phyloP scores from a whole-genome alignment of 2,329 filamentous ascomycete genomes.

The Chaetomium sp. region DNA sequence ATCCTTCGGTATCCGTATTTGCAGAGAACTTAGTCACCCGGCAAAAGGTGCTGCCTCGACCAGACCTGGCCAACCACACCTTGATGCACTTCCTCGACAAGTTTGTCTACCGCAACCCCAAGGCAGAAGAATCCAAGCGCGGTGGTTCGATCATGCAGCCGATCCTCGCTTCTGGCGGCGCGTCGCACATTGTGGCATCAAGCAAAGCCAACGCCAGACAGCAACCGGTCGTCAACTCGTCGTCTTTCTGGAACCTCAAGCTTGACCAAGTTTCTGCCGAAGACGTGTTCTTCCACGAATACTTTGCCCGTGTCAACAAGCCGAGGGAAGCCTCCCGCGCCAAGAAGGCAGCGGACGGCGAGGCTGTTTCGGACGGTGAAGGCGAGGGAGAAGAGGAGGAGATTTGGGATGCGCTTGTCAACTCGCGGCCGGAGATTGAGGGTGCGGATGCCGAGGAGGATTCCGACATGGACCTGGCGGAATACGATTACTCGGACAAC shows the following conservation, averaged over 20 bases:
- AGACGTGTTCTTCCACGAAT: constrained; percentile 97
- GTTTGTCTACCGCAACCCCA: constrained; percentile 96
- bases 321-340: constrained; percentile 56
- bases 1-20: constrained; percentile 88
- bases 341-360: constrained; percentile 67
- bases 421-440: constrained; percentile 43
- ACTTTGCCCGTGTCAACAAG: constrained; percentile 79
- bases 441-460: constrained; percentile 54
- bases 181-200: constrained; percentile 59
- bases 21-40: constrained; percentile 71
- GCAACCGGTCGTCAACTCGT: constrained; percentile 68
- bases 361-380: constrained; percentile 60
- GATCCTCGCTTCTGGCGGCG: constrained; percentile 56
- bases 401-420: constrained; percentile 43
- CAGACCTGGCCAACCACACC: constrained; percentile 85
- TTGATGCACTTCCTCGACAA: constrained; percentile 96
- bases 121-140: constrained; percentile 66
- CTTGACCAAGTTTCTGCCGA: constrained; percentile 84
- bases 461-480: constrained; percentile 52
- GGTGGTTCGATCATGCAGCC: constrained; percentile 98
- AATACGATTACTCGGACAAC: constrained; percentile 50
- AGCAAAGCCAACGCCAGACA: constrained; percentile 49
- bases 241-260: constrained; percentile 90
- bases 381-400: constrained; percentile 43
- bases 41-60: constrained; percentile 77